Base-by-base conservation (phyloP, 345 rosid species). In the Clausena lansium region DNA sequence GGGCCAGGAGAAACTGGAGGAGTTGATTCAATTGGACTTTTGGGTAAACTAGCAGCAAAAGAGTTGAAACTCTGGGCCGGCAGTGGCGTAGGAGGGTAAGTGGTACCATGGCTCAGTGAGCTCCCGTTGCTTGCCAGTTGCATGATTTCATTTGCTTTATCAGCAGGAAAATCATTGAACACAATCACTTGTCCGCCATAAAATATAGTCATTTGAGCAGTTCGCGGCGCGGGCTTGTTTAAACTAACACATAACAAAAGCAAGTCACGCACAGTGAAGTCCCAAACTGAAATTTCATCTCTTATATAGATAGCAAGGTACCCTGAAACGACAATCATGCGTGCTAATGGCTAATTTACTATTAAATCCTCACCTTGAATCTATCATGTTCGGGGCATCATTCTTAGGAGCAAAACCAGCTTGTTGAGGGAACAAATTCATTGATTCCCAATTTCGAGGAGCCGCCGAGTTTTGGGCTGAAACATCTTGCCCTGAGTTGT, bases 131-230 rank as follows among this genome's bases (percentile, higher is more conserved):
- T 80, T 0, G 95, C 97, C 59, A 95, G 75, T 76, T 63, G 73
- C 91, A 95, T 89, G 74, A 95, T 79, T 81, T 95, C 91, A 78
- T 89, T 90, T 0, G 98, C 99, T 83, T 91, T 92, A 27, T 92
- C 93, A 47, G 92, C 90, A 3, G 96, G 88, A 59, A 93, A 89
- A 73, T 92, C 91, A 13, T 93, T 78, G 79, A 92, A 89, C 59
- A 89, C 96, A 47, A 92, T 81, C 77, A 93, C 97, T 83, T 90
- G 87, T 25, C 99, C 98, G 14, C 33, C 87, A 74, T 95, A 95
- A 83, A 95, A 93, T 63, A 95, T 93, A 25, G 99, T 93, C 94
- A 95, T 84, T 35, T 83, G 93, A 2, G 94, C 90, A 70, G 88
- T 67, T 75, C 84, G 86, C 22, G 87, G 67, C 84, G 57, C 81